These are phyloP conservation scores for Linnemannia schmuckeri DNA, from an alignment of 192 early-diverging fungal species.

Conservation along the genomic window DNA sequence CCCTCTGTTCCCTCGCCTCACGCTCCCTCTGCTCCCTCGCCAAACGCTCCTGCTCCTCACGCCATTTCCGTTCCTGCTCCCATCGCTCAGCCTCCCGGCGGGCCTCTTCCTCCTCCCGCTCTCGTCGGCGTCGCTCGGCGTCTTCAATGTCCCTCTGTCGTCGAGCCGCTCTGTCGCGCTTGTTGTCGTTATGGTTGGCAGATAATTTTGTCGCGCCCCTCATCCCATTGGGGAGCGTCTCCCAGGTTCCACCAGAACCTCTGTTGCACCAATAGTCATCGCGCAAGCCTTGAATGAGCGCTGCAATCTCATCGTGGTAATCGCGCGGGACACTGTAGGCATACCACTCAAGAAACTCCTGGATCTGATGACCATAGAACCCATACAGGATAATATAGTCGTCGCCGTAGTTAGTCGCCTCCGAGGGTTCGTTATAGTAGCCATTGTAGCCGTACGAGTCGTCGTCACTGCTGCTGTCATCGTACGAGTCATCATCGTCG, in stretches of 20 bases:
- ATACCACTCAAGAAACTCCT: slow-evolving; percentile 21
- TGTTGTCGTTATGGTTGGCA: background rate
- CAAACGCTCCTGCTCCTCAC: slow-evolving; percentile 5
- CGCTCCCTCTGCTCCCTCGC: background rate
- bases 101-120: background rate
- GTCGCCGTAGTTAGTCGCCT: background rate
- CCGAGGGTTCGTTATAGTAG: background rate
- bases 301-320: slow-evolving; percentile 26
- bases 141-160: background rate
- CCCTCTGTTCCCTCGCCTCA: background rate
- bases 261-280: background rate
- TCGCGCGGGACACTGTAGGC: background rate
- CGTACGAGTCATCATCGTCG: background rate
- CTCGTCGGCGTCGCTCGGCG: background rate
- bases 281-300: background rate
- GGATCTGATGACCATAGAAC: background rate
- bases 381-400: background rate
- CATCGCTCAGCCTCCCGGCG: background rate
- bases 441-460: background rate
- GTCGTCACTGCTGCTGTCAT: background rate
- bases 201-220: background rate
- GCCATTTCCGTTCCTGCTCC: background rate
- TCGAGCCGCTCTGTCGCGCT: background rate
- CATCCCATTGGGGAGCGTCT: background rate
- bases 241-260: slow-evolving; percentile 1